Conservation (phyloP, 345 rosid species). For the Conringia planisiliqua region DNA sequence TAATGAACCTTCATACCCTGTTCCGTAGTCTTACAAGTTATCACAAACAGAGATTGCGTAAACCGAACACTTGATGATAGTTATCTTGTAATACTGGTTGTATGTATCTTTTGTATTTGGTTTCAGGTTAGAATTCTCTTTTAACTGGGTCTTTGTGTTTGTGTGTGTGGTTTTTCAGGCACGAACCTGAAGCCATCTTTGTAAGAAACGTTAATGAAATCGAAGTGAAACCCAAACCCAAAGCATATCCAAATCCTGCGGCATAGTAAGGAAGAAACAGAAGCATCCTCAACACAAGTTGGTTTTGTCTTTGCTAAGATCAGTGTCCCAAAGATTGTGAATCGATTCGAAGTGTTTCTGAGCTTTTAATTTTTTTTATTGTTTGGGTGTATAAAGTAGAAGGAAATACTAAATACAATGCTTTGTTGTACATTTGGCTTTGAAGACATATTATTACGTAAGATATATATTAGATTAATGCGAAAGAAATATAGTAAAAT, state of each 20-base stretch:
- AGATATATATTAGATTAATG: background rate
- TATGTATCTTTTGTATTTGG: background rate
- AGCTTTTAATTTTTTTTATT: background rate
- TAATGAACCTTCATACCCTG: background rate
- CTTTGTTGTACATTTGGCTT: background rate
- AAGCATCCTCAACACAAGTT: constrained; percentile 1
- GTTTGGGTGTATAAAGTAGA: background rate
- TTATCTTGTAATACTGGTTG: background rate
- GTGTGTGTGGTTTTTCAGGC: constrained; percentile 50
- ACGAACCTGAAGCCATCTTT: constrained; percentile 90
- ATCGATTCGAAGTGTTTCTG: background rate
- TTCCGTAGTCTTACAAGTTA: background rate
- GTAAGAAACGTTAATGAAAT: constrained; percentile 77
- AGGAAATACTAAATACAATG: background rate
- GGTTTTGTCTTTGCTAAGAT: background rate
- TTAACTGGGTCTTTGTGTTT: constrained; percentile 2
- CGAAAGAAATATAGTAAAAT: background rate
- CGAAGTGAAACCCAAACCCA: constrained; percentile 95
- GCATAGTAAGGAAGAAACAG: constrained; percentile 36
- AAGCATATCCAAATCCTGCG: constrained; percentile 68
- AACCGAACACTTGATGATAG: background rate
- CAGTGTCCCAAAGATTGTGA: background rate
- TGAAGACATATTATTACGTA: background rate
- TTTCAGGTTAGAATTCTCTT: background rate
- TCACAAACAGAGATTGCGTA: background rate